A percentile compares a stretch with the other conserved stretches of the same genome.
Conservation (phyloP, 2,329 filamentous ascomycete genomes). For the Aspergillus eucalypticola region DNA sequence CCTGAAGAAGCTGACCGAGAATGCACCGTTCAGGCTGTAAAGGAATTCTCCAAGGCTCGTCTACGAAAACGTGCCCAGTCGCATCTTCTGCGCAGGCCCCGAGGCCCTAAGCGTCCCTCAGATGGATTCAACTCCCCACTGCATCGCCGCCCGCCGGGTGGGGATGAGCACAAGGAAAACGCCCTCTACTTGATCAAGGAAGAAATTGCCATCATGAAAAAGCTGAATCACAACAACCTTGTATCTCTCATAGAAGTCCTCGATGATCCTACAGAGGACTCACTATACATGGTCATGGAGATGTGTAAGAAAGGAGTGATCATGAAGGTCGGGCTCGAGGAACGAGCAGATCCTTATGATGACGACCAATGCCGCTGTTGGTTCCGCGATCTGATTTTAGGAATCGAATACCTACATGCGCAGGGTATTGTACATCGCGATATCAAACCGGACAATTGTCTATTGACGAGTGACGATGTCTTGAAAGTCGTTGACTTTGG, state of each 20-base stretch:
- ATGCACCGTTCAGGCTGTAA: constrained; percentile 68
- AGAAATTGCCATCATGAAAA: constrained; percentile 99
- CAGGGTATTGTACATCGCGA: constrained; percentile 95
- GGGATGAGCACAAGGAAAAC: constrained; percentile 61
- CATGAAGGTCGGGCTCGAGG: constrained; percentile 91
- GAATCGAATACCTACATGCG: constrained; percentile 92
- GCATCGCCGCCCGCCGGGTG: constrained; percentile 59
- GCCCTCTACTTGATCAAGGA: constrained; percentile 86
- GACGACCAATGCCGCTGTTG: constrained; percentile 81
- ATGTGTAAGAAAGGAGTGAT: constrained; percentile 98
- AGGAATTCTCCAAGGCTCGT: constrained; percentile 94
- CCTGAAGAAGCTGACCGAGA: not conserved
- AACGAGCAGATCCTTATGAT: constrained; percentile 77
- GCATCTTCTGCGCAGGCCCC: constrained; percentile 71
- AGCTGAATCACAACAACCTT: constrained; percentile 91
- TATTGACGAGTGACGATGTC: constrained; percentile 87
- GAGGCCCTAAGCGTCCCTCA: constrained; percentile 55
- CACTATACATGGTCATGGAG: constrained; percentile 96
- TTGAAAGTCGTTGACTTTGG: constrained; percentile 98
- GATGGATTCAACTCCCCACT: constrained; percentile 64
- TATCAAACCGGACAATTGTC: constrained; percentile 95
- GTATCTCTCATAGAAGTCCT: constrained; percentile 91
- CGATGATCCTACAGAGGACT: constrained; percentile 93
- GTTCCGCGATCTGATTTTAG: constrained; percentile 93
- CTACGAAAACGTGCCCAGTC: constrained; percentile 88